phyloP scores from a whole-genome alignment of 129 eudicot genomes.

The Flaveria brownii region DNA sequence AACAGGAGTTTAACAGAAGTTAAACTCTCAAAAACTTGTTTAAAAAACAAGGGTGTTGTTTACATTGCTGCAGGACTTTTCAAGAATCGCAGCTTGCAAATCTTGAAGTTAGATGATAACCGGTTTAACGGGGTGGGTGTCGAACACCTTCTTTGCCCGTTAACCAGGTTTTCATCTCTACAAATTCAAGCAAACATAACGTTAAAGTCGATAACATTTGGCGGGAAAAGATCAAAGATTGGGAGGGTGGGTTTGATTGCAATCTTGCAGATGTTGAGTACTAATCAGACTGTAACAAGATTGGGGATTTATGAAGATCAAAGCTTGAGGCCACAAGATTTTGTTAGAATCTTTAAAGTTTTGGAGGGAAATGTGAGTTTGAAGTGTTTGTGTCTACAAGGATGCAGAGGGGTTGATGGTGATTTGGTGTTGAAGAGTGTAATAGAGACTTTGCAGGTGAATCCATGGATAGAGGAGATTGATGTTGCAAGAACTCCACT shows the following conservation, averaged over 20 bases:
- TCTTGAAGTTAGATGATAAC: constrained; percentile 61
- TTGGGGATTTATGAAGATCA: constrained; percentile 76
- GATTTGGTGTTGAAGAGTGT: constrained; percentile 62
- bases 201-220: constrained; percentile 63
- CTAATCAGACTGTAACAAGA: constrained; percentile 59
- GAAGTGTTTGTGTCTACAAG: constrained; percentile 67
- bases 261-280: constrained; percentile 63
- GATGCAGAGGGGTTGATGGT: constrained; percentile 92
- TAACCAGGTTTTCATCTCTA: constrained; percentile 70
- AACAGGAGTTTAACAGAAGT: constrained; percentile 70
- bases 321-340: constrained; percentile 58
- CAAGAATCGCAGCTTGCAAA: constrained; percentile 61
- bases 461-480: constrained; percentile 90
- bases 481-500: constrained; percentile 84
- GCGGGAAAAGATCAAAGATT: constrained; percentile 66
- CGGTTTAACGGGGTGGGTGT: constrained; percentile 67
- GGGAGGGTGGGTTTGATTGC: constrained; percentile 74
- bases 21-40: constrained; percentile 58
- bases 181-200: constrained; percentile 76
- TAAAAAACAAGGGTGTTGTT: constrained; percentile 81
- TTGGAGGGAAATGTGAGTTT: constrained; percentile 68
- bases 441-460: constrained; percentile 67
- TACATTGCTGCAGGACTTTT: constrained; percentile 89
- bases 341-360: constrained; percentile 56
- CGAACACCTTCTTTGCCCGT: constrained; percentile 83